phyloP scores from a whole-genome alignment of 441 rosid species.

The Populus trichocarpa region DNA sequence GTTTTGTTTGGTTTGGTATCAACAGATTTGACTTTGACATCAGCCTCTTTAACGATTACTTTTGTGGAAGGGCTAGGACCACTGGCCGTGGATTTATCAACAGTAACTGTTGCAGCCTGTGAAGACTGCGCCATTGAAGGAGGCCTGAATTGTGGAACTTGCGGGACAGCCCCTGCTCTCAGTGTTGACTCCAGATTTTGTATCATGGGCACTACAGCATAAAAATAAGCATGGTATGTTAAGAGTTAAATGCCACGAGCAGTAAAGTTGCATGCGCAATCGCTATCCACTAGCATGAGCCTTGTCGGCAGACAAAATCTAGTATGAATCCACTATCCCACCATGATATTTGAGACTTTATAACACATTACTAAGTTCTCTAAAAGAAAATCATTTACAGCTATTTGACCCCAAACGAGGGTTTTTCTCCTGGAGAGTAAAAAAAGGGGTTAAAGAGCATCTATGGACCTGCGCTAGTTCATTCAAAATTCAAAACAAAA shows the following conservation, averaged over 20 bases:
- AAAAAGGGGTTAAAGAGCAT: not conserved
- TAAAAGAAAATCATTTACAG: not conserved
- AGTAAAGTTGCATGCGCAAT: not conserved
- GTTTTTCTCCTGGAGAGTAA: not conserved
- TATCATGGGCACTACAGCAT: constrained; percentile 83
- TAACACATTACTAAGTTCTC: not conserved
- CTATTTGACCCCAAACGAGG: not conserved
- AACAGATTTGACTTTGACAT: constrained; percentile 12
- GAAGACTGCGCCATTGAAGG: constrained; percentile 36
- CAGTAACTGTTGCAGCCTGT: constrained; percentile 10
- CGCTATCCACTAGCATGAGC: not conserved
- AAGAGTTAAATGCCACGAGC: not conserved
- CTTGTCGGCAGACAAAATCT: not conserved
- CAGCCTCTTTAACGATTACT: constrained; percentile 6
- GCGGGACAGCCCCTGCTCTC: constrained; percentile 84
- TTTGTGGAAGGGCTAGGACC: constrained; percentile 14
- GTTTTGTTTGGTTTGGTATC: constrained; percentile 21
- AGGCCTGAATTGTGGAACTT: constrained; percentile 79
- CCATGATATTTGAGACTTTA: not conserved
- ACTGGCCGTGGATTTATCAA: constrained; percentile 18
- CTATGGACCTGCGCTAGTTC: not conserved
- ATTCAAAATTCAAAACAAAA: not conserved
- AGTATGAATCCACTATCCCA: not conserved
- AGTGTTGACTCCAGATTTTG: constrained; percentile 77
- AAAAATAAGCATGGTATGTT: not conserved